Evolutionary conservation across 148 eudicot species (phyloP).

Genomic region (Pouteria glomerata): DNA sequence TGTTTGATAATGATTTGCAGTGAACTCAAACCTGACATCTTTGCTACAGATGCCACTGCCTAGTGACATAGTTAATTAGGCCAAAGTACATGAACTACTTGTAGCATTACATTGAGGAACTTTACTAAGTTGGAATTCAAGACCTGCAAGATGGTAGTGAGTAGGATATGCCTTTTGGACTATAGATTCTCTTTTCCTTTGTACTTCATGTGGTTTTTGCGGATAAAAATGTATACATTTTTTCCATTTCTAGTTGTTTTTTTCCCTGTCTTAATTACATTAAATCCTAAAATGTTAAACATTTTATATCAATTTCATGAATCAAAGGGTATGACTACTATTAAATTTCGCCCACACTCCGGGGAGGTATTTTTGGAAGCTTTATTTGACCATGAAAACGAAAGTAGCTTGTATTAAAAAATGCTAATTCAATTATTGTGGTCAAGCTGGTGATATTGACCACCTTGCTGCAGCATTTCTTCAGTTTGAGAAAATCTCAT

Average conservation of each 20-base stretch:
- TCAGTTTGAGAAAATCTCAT: conserved; percentile 88
- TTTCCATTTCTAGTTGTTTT: background rate
- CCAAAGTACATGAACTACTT: background rate
- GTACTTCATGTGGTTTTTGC: too few species aligned
- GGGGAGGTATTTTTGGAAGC: conserved; percentile 65
- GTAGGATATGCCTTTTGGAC: background rate
- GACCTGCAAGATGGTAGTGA: background rate
- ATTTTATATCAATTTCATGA: conserved; percentile 81
- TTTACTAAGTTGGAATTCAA: background rate
- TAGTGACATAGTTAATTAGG: background rate
- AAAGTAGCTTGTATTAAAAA: background rate
- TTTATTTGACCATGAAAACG: background rate
- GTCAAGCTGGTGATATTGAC: conserved; percentile 97
- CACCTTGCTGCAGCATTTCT: conserved; percentile 94
- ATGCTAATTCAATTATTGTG: conserved; percentile 11
- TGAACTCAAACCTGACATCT: background rate
- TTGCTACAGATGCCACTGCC: background rate
- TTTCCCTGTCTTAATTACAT: background rate
- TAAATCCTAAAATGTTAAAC: conserved; percentile 1
- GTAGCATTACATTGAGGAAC: background rate
- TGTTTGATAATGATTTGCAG: background rate
- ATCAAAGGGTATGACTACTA: conserved; percentile 93
- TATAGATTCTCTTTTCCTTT: background rate
- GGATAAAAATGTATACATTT: too few species aligned
- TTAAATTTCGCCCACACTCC: conserved; percentile 92